Evolutionary conservation across 1,284 basidiomycete species (phyloP), one percentile per base, ranked within the genome.

Genomic region (Omphalotus olearius): DNA sequence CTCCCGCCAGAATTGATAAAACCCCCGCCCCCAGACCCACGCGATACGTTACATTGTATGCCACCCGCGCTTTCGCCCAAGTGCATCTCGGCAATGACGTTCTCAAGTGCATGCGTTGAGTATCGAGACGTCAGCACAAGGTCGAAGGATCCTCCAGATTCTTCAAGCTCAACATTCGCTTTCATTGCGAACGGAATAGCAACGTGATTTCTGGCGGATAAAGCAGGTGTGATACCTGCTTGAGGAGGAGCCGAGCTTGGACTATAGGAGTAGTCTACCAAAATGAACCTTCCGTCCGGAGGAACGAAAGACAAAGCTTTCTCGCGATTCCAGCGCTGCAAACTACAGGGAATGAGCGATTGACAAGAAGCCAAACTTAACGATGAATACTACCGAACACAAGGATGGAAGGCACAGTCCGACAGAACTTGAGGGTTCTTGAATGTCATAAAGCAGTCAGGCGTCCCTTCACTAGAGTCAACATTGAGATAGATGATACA

Each of bases 331-430:
- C 92, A 97, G 49, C 85, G 83, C 60, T 83, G 82, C 47, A 93
- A 74, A 33, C 92, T 93, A 57, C 39, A 44, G 51, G 53, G 47
- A 44, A 23, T 45, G n/a, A 33, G 16, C 23, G 45, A 28, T 28
- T 20, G 23, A 49, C 45, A 17, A 50, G n/a, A 37, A 38, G 23
- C 18, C 13, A 25, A 13, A 4, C 9, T 20, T 20, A 5, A 20
- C 23, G 9, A 51, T 17, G 41, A 51, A 23, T 47, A 83, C 55
- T 64, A 91, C 90, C 93, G 78, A 47, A 98, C 83, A 65, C 93
- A 98, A 28, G 92, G 85, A 66, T 98, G 94, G 66, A 97, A 96
- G 1, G 89, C 82, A 57, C 85, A 88, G 58, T 96, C 90, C 2
- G 75, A 71, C 56, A 98, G 71, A 35, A 84, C 75, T 56, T 82